These are phyloP conservation scores for Phytophthora sp. DNA, from an alignment of 352 stramenopile genomes.

Conservation along the genomic window DNA sequence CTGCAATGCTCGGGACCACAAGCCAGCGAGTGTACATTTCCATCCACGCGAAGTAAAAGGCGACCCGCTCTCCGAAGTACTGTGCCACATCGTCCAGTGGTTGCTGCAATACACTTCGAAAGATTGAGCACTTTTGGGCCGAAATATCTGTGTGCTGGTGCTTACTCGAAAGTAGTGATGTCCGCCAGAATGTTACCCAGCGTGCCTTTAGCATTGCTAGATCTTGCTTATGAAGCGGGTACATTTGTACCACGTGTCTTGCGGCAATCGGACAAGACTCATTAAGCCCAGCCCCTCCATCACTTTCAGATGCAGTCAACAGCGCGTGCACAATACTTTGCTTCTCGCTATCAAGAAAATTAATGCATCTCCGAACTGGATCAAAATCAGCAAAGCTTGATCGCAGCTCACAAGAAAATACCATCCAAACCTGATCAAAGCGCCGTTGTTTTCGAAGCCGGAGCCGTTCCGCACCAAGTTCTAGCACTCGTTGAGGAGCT, in stretches of 20 bases:
- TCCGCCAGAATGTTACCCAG: conserved; percentile 88
- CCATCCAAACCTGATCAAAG: conserved; percentile 84
- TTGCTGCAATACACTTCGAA: conserved; percentile 57
- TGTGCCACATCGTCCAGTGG: conserved; percentile 87
- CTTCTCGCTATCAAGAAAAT: conserved; percentile 85
- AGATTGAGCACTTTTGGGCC: conserved; percentile 18
- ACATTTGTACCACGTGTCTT: conserved; percentile 83
- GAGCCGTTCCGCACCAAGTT: conserved; percentile 73
- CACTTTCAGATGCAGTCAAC: conserved; percentile 48
- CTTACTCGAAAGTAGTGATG: conserved; percentile 18
- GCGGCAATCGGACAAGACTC: conserved; percentile 66
- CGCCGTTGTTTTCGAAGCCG: conserved; percentile 64
- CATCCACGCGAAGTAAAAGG: conserved; percentile 95
- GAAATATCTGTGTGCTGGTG: conserved; percentile 7
- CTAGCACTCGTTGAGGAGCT: conserved; percentile 65
- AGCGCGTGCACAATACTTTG: conserved; percentile 79
- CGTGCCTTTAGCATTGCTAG: conserved; percentile 56
- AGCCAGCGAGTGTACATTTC: conserved; percentile 93
- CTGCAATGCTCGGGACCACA: conserved; percentile 75
- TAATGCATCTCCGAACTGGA: conserved; percentile 35
- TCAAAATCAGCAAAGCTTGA: conserved; percentile 77
- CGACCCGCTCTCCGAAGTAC: conserved; percentile 92
- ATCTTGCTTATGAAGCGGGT: conserved; percentile 89
- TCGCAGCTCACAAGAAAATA: conserved; percentile 71
- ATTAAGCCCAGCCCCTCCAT: conserved; percentile 71